Conservation (phyloP, 768 basidiomycete genomes). For the Omphalotus guepiniiformis region DNA sequence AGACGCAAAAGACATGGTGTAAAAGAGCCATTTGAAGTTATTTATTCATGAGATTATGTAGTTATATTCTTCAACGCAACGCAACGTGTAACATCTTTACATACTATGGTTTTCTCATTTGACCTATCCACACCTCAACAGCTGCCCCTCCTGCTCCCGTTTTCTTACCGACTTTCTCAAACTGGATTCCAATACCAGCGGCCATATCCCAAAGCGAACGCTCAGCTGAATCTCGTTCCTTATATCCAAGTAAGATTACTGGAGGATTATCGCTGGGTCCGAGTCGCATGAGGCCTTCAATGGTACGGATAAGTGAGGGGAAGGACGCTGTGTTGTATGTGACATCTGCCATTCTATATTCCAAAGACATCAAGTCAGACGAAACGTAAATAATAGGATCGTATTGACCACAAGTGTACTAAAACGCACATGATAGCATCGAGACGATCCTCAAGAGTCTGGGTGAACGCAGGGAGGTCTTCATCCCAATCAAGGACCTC, state of each 20-base stretch:
- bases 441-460: slow-evolving; percentile 31
- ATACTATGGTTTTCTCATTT: too few species aligned
- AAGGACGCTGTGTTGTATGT: slow-evolving; percentile 90
- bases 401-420: too few species aligned
- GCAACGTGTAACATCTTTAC: too few species aligned
- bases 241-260: slow-evolving; percentile 73
- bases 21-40: too few species aligned
- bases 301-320: slow-evolving; percentile 66
- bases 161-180: slow-evolving; percentile 52
- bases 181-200: slow-evolving; percentile 44
- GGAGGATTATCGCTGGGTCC: slow-evolving; percentile 24
- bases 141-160: slow-evolving; percentile 53
- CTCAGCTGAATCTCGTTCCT: slow-evolving; percentile 78
- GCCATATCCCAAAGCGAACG: slow-evolving; percentile 68
- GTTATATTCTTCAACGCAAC: too few species aligned
- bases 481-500: slow-evolving; percentile 76
- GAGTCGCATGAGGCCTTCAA: slow-evolving; percentile 44
- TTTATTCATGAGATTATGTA: too few species aligned
- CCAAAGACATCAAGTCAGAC: slow-evolving; percentile 1
- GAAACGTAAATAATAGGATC: too few species aligned
- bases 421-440: slow-evolving; percentile 77
- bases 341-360: slow-evolving; percentile 84
- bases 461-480: slow-evolving; percentile 42
- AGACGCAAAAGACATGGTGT: too few species aligned
- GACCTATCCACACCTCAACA: slow-evolving; percentile 72